Evolutionary conservation across 1,284 basidiomycete species (phyloP).

Genomic region (Ceratobasidium sp.): DNA sequence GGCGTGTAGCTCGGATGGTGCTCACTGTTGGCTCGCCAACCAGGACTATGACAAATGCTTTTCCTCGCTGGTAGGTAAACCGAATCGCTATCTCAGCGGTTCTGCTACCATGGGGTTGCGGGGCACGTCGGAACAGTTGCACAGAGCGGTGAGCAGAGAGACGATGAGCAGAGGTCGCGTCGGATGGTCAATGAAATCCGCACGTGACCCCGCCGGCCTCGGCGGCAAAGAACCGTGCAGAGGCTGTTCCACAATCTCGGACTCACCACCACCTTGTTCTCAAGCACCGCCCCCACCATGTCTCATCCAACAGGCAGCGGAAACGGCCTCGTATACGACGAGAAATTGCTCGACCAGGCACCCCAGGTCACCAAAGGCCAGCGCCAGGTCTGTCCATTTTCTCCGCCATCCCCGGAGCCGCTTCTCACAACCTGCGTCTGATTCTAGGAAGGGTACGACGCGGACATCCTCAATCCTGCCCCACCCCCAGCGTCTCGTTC

Average conservation of each 20-base stretch:
- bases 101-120: background rate
- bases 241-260: constrained; percentile 12
- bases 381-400: constrained; percentile 19
- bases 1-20: background rate
- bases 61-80: background rate
- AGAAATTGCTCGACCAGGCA: constrained; percentile 10
- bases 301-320: background rate
- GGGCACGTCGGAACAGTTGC: background rate
- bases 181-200: constrained; percentile 10
- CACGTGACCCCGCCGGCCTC: background rate
- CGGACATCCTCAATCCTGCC: constrained; percentile 32
- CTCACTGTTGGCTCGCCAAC: constrained; percentile 11
- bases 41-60: background rate
- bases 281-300: background rate
- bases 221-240: background rate
- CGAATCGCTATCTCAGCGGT: background rate
- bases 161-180: constrained; percentile 12
- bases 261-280: constrained; percentile 16
- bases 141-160: background rate
- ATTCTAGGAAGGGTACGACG: constrained; percentile 36
- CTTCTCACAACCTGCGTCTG: background rate
- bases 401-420: background rate
- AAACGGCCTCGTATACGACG: constrained; percentile 26
- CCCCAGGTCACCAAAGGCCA: constrained; percentile 35
- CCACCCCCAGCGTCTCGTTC: constrained; percentile 9